These are phyloP conservation scores for Penicillium longicatenatum DNA, from an alignment of 495 filamentous ascomycete species.

Conservation along the genomic window DNA sequence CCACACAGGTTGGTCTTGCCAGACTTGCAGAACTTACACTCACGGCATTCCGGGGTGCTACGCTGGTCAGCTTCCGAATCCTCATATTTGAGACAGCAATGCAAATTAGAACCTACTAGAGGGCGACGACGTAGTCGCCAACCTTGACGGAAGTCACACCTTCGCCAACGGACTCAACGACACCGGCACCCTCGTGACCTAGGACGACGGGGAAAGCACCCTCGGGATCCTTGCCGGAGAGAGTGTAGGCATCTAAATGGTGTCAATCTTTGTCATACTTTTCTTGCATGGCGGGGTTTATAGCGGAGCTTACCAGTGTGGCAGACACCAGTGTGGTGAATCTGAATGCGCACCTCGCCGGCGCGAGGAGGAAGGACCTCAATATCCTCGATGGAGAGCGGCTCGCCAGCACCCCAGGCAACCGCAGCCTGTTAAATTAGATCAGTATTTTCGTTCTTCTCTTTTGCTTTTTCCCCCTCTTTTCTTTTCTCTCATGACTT, in stretches of 20 bases:
- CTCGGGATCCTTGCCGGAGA: constrained; percentile 97
- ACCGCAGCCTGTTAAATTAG: constrained; percentile 72
- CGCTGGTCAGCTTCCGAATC: background rate
- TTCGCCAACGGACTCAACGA: constrained; percentile 96
- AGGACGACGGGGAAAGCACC: constrained; percentile 96
- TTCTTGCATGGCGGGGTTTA: background rate
- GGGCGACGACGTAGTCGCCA: constrained; percentile 79
- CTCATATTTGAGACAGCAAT: background rate
- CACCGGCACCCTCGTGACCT: constrained; percentile 94
- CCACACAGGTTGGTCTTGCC: constrained; percentile 99
- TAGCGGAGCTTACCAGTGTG: constrained; percentile 72
- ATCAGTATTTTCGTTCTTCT: constrained; percentile 4
- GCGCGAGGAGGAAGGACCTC: constrained; percentile 91
- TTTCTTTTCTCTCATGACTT: background rate
- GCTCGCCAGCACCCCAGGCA: constrained; percentile 92
- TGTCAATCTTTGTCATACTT: constrained; percentile 7
- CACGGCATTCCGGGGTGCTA: constrained; percentile 92
- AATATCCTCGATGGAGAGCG: constrained; percentile 84
- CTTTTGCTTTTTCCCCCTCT: background rate
- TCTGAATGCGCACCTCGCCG: constrained; percentile 94
- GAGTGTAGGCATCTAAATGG: constrained; percentile 85
- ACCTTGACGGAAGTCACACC: constrained; percentile 92
- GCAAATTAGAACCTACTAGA: constrained; percentile 66
- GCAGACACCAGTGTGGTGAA: constrained; percentile 96
- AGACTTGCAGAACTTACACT: constrained; percentile 99